A percentile compares a stretch with the other conserved stretches of the same genome.
These are phyloP conservation scores for Parasitella parasitica DNA, from an alignment of 371 early-diverging fungal genomes.

Conservation along the genomic window DNA sequence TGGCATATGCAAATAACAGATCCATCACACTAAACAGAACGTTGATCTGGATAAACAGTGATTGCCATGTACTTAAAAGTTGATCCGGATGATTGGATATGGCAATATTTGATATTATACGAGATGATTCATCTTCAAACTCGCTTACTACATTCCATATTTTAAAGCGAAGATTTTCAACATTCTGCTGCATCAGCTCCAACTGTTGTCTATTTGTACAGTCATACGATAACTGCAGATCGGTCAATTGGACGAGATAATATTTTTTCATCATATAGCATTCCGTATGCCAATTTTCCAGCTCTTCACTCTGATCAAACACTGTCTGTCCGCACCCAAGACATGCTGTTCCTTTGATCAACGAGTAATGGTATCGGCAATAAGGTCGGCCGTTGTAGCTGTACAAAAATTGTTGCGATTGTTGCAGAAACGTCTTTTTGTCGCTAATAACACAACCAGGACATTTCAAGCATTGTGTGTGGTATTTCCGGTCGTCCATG, in stretches of 20 bases:
- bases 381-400: slow-evolving; percentile 86
- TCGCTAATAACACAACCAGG: slow-evolving; percentile 47
- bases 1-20: slow-evolving; percentile 17
- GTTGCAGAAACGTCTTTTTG: slow-evolving; percentile 19
- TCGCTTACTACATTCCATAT: slow-evolving; percentile 83
- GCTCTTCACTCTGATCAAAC: slow-evolving; percentile 78
- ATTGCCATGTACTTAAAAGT: slow-evolving; percentile 53
- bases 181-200: slow-evolving; percentile 16
- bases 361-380: slow-evolving; percentile 90
- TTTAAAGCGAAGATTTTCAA: slow-evolving; percentile 71
- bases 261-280: slow-evolving; percentile 94
- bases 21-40: slow-evolving; percentile 86
- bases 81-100: slow-evolving; percentile 59
- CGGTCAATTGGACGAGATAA: slow-evolving; percentile 66
- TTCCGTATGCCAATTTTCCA: slow-evolving; percentile 91
- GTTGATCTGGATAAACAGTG: slow-evolving; percentile 82
- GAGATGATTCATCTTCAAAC: slow-evolving; percentile 89
- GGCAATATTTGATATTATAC: slow-evolving; percentile 87
- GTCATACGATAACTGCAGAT: slow-evolving; percentile 1
- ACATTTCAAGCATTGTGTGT: slow-evolving; percentile 62
- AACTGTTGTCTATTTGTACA: slow-evolving; percentile 7
- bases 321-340: slow-evolving; percentile 88
- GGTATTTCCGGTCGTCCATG: slow-evolving; percentile 44
- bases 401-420: slow-evolving; percentile 48
- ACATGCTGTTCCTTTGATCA: slow-evolving; percentile 80